phyloP scores from a whole-genome alignment of 768 basidiomycete species.

The Phylloporus sp. region DNA sequence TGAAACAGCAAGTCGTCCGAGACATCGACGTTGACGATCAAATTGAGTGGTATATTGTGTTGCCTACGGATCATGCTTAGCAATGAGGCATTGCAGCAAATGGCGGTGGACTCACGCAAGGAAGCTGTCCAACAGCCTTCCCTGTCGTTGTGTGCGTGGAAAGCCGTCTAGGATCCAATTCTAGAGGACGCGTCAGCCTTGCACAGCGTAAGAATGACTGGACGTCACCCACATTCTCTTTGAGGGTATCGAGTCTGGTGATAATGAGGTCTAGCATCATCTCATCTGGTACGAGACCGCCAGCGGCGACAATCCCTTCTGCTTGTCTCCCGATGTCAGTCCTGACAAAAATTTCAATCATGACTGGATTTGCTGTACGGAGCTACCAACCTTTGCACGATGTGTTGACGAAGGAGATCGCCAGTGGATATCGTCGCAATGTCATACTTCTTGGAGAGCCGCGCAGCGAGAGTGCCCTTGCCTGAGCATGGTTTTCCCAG shows the following conservation, averaged over 20 bases:
- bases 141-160: conserved; percentile 82
- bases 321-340: conserved; percentile 71
- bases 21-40: conserved; percentile 81
- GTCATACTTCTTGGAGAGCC: conserved; percentile 71
- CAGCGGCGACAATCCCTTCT: conserved; percentile 73
- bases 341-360: conserved; percentile 26
- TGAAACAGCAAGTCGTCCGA: conserved; percentile 76
- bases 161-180: conserved; percentile 93
- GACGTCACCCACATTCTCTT: conserved; percentile 49
- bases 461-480: conserved; percentile 76
- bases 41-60: conserved; percentile 60
- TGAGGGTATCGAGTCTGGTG: conserved; percentile 59
- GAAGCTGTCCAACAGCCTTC: conserved; percentile 66
- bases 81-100: neutral
- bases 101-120: conserved; percentile 47
- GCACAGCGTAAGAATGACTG: neutral
- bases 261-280: conserved; percentile 74
- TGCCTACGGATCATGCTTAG: conserved; percentile 38
- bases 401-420: conserved; percentile 80
- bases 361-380: neutral
- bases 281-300: conserved; percentile 73
- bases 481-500: conserved; percentile 65
- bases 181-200: conserved; percentile 35
- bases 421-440: conserved; percentile 76
- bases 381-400: conserved; percentile 50